Percentiles rank a stretch among this genome's conserved stretches.
phyloP scores from a whole-genome alignment of 306 rosid genomes.

The Calophaca sinica region DNA sequence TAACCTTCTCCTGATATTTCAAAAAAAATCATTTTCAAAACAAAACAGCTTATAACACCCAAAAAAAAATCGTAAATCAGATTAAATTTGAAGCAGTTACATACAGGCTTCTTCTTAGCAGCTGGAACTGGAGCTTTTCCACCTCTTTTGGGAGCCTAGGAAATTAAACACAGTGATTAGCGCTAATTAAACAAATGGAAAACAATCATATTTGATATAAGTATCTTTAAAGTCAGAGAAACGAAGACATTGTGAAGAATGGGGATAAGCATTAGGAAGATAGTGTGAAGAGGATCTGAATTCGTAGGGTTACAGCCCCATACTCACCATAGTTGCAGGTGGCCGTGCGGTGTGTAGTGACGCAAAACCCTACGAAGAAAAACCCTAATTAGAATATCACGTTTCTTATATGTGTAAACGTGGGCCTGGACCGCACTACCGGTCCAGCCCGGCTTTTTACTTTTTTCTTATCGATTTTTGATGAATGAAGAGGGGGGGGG shows the following conservation, averaged over 20 bases:
- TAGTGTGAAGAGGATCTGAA: background rate
- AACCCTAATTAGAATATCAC: slow-evolving; percentile 36
- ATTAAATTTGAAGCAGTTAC: background rate
- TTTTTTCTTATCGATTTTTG: background rate
- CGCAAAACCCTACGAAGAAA: background rate
- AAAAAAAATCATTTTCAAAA: background rate
- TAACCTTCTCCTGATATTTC: slow-evolving; percentile 59
- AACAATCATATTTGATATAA: background rate
- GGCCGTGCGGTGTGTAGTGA: background rate
- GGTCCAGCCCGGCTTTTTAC: background rate
- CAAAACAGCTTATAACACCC: background rate
- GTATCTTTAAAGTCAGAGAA: too few relatives aligned
- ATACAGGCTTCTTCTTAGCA: slow-evolving; percentile 62
- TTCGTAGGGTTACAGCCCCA: background rate
- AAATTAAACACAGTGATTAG: background rate
- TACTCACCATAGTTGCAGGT: slow-evolving; percentile 46
- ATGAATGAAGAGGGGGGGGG: too few relatives aligned
- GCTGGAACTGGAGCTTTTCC: slow-evolving; percentile 55
- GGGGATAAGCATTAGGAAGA: background rate
- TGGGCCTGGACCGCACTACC: slow-evolving; percentile 9
- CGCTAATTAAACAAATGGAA: background rate
- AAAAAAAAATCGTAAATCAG: background rate
- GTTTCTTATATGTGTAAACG: background rate
- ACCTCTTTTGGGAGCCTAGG: slow-evolving; percentile 63
- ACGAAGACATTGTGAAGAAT: background rate